Evolutionary conservation across 1,284 basidiomycete species (phyloP), one percentile per base, ranked within the genome.

Genomic region (Chalciporus sp.): DNA sequence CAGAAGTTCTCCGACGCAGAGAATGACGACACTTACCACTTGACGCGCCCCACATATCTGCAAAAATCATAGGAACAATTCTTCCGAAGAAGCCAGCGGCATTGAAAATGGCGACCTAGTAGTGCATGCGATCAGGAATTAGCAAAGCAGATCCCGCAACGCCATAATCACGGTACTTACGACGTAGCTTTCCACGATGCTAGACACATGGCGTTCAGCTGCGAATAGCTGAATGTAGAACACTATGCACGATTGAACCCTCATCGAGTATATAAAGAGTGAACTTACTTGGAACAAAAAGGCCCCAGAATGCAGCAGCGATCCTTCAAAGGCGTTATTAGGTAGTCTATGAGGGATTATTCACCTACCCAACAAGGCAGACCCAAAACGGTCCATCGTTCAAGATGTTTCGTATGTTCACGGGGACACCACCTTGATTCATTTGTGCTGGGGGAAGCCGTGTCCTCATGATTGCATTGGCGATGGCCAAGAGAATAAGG

Each of bases 381-480:
- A 44, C 42, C 49, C 59, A 43, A 42, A 55, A 65, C 9, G 62
- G 61, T 4, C 58, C 44, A 48, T 66, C 64, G 19, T 52, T 57
- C 42, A 64, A 5, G 12, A 64, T 60, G 12, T 42, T 55, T 5
- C 51, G 49, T 23, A 47, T 52, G 29, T 28, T 56, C 48, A 17
- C 55, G 31, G 42, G 46, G 31, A 47, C 31, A 41, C 43, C 7
- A 35, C 49, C 12, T 42, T 45, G 27, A 31, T 28, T 27, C 40
- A 33, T 12, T 51, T 35, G 49, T 37, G 49, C 40, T 28, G 62
- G 55, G 9, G 55, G 55, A 28, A 59, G 52, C 26, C 66, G 61
- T 14, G 64, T 65, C 16, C 61, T 61, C 51, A 67, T 69, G 16
- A 67, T 53, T 19, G 64, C 37, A 37, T 62, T 64, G 26, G 66